Evolutionary conservation across 2,329 filamentous ascomycete species (phyloP), one percentile per base, ranked within the genome.

Genomic region (Leptographium galeiforme): DNA sequence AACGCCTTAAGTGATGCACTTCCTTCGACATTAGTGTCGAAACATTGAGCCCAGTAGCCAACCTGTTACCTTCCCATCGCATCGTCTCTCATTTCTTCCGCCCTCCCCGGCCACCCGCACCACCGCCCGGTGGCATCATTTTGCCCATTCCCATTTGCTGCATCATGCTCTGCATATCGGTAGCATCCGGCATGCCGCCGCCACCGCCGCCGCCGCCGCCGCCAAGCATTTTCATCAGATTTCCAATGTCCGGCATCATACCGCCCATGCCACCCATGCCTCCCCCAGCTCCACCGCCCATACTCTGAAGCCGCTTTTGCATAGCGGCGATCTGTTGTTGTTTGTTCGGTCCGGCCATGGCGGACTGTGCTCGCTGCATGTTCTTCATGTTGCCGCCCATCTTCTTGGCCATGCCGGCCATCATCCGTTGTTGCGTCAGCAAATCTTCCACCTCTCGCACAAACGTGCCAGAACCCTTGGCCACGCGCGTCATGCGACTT

Each of bases 401-500:
- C 59, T 94, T 94, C 82, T 97, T 98, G 49, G 93, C 93, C 89
- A 98, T 96, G 55, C 88, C 88, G 0, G 89, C 87, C 93, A 98
- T 98, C 87, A 97, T 95, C 61, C 88, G 84, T 67, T 97, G 91
- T 70, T 98, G 93, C 0, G 90, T 95, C n/a, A 98, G 78, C 8
- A 98, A 75, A 64, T 98, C 93, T 68, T 98, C 93, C 16, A 98
- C 89, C 67, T 98, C 93, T 30, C 78, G 81, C 2, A 98, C 93
- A 41, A 81, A 87, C 0, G 93, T 97, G 36, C 93, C 93, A 6
- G 87, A 93, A 0, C 93, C 93, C 51, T 84, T 81, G 0, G 93
- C 93, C 49, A 98, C 84, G 39, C 93, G 80, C 16, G 90, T 95
- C 82, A 97, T 95, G 44, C 93, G 81, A 14, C 86, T 87, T 0